Evolutionary conservation across 2,329 filamentous ascomycete genomes (phyloP).

Genomic region (Curvularia spicifera): DNA sequence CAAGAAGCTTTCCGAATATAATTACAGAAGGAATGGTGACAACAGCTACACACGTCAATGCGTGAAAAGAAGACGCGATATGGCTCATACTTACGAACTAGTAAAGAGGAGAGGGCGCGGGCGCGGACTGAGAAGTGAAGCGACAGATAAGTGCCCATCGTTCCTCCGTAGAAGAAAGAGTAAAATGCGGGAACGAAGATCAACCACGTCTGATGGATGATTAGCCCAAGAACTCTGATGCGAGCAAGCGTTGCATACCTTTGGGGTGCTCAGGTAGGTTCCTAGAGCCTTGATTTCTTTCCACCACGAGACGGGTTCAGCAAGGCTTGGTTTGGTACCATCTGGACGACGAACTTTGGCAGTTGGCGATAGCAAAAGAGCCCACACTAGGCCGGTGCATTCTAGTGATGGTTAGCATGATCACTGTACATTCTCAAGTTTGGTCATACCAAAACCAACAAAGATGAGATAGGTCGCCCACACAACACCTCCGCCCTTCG

Average conservation of each 20-base stretch:
- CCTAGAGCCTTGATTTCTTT: constrained; percentile 12
- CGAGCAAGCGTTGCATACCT: not conserved
- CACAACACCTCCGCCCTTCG: constrained; percentile 9
- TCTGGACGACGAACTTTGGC: constrained; percentile 10
- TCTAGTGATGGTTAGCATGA: constrained; percentile 1
- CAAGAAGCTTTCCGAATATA: constrained; percentile 16
- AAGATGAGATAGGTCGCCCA: constrained; percentile 20
- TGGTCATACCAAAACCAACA: constrained; percentile 12
- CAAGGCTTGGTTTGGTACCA: constrained; percentile 7
- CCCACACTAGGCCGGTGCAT: constrained; percentile 15
- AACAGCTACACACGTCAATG: constrained; percentile 6
- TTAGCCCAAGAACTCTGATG: not conserved
- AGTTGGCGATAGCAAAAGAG: constrained; percentile 13
- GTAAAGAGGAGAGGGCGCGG: constrained; percentile 16
- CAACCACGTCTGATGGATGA: constrained; percentile 7
- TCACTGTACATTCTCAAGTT: not conserved
- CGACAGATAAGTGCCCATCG: constrained; percentile 20
- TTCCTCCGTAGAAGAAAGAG: constrained; percentile 20
- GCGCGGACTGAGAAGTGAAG: constrained; percentile 21
- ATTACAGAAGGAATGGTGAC: constrained; percentile 14
- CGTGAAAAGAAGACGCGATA: not conserved
- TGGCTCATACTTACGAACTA: constrained; percentile 11
- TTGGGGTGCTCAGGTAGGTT: not conserved
- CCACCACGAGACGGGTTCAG: constrained; percentile 4
- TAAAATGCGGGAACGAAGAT: constrained; percentile 16